These are phyloP conservation scores for Albatrellus ellisii DNA, from an alignment of 768 basidiomycete genomes.

Conservation along the genomic window DNA sequence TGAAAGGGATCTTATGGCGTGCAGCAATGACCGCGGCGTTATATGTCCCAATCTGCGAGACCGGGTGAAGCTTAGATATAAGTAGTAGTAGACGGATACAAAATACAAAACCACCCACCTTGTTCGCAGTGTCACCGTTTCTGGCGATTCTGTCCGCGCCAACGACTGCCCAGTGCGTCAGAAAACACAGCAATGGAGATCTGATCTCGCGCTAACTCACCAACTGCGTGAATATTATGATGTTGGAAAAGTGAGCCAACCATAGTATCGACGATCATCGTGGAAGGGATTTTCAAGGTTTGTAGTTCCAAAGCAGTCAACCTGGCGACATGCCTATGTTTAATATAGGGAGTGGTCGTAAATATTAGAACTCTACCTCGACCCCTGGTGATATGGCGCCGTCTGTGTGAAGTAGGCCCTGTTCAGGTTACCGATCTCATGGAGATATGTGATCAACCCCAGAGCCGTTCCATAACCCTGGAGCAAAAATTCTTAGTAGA, in stretches of 20 bases:
- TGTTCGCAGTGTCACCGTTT: constrained; percentile 98
- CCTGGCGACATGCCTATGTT: constrained; percentile 25
- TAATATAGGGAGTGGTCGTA: background rate
- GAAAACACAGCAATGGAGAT: background rate
- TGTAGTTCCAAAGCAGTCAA: constrained; percentile 85
- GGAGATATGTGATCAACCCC: constrained; percentile 84
- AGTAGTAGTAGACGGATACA: too few relatives aligned
- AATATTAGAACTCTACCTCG: constrained; percentile 31
- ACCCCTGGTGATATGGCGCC: constrained; percentile 90
- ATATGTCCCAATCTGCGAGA: constrained; percentile 71
- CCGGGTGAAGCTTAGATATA: background rate
- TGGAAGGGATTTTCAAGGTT: constrained; percentile 69
- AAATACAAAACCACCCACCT: constrained; percentile 29
- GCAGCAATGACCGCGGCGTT: constrained; percentile 90
- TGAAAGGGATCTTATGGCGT: constrained; percentile 79
- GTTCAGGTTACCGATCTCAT: constrained; percentile 62
- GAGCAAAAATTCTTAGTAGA: background rate
- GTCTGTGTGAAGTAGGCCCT: constrained; percentile 91
- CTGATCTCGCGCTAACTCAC: constrained; percentile 25
- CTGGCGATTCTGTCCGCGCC: constrained; percentile 82
- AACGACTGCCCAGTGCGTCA: constrained; percentile 42
- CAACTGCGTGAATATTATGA: constrained; percentile 68
- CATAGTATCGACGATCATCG: constrained; percentile 97
- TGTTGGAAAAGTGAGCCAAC: constrained; percentile 92
- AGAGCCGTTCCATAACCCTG: constrained; percentile 95